Evolutionary conservation across 2,329 filamentous ascomycete genomes (phyloP).

Genomic region (Pseudogymnoascus sp.): DNA sequence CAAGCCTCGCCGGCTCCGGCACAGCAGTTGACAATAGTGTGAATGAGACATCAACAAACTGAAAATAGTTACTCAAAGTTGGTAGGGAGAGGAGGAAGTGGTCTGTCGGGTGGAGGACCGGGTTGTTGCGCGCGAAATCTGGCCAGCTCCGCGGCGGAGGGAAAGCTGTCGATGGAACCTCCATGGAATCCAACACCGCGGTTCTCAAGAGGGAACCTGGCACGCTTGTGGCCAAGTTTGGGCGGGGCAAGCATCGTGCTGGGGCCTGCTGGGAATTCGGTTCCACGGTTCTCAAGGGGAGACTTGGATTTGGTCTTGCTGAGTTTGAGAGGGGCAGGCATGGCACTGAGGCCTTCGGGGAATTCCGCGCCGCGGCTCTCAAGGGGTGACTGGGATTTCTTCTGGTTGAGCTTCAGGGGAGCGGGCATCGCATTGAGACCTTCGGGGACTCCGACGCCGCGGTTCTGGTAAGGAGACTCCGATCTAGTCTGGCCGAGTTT

Average conservation of each 20-base stretch:
- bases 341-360: background rate
- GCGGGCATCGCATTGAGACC: background rate
- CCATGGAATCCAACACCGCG: background rate
- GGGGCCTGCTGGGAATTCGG: background rate
- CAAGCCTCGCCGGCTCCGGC: background rate
- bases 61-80: background rate
- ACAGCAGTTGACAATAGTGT: background rate
- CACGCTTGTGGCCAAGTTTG: background rate
- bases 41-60: background rate
- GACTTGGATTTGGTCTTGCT: background rate
- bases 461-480: background rate
- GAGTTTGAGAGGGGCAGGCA: background rate
- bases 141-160: too few relatives aligned
- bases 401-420: background rate
- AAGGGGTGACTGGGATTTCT: background rate
- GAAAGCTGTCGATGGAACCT: background rate
- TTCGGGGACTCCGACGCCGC: background rate
- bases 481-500: background rate
- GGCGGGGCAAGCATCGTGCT: background rate
- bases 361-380: background rate
- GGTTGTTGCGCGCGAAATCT: background rate
- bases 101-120: background rate
- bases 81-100: background rate
- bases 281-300: background rate
- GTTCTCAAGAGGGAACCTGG: background rate